Evolutionary conservation across 148 eudicot species (phyloP).

Genomic region (Camellia sinensis): DNA sequence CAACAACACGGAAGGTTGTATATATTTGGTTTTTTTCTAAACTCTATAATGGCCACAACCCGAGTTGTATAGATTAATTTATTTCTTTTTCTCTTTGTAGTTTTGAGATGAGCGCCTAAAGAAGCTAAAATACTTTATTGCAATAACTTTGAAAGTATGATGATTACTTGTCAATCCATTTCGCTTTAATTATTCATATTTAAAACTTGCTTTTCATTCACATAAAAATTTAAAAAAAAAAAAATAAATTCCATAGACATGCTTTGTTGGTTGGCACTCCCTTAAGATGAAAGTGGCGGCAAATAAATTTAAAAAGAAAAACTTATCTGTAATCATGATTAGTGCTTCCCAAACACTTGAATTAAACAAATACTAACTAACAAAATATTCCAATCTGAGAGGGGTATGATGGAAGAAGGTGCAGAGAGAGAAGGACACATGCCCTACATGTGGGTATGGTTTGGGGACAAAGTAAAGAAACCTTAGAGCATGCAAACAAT

Average conservation of each 20-base stretch:
- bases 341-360: constrained; percentile 4
- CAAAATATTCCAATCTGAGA: not conserved
- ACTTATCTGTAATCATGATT: constrained; percentile 2
- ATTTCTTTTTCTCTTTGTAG: not conserved
- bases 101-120: not conserved
- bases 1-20: too few relatives aligned
- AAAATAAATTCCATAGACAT: not conserved
- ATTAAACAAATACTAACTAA: not conserved
- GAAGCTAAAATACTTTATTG: not conserved
- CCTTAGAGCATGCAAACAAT: constrained; percentile 33
- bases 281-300: constrained; percentile 7
- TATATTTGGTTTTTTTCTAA: too few relatives aligned
- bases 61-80: not conserved
- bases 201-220: not conserved
- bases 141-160: constrained; percentile 9
- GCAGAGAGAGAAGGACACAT: constrained; percentile 17
- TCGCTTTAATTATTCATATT: not conserved
- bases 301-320: not conserved
- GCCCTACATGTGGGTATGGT: constrained; percentile 44
- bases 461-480: constrained; percentile 38
- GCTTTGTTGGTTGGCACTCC: constrained; percentile 3
- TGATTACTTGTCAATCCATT: not conserved
- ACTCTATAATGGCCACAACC: too few relatives aligned
- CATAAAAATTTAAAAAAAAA: not conserved
- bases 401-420: constrained; percentile 12